Base-by-base conservation (phyloP, 306 rosid species). In the Lathyrus aphaca region DNA sequence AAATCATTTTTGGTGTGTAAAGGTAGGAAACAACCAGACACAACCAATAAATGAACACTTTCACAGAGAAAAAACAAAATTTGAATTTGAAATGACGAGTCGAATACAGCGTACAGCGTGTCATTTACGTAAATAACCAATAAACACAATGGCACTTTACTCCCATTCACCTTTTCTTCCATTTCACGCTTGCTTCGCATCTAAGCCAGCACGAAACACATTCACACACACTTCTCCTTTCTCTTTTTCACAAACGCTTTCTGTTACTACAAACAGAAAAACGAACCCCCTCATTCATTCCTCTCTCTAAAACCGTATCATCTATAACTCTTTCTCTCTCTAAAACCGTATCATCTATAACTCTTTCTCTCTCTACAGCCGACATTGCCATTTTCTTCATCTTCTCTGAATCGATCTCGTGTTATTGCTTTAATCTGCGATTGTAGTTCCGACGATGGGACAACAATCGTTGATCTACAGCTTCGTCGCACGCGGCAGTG, bases 381-480 rank as follows among this genome's bases (percentile, higher is more conserved):
- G 8, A 29, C 51, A 25, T n/a, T 13, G 43, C 18, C 55, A 25
- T 43, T 40, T 50, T 12, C 77, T 15, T 38, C 63, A 16, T 40
- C 21, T 44, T 66, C 50, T 55, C 71, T 13, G 37, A 46, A 19
- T 42, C 48, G 38, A 38, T 78, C 73, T 59, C 40, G 0, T 30
- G 29, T 69, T 7, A 55, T 48, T 49, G 53, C 40, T 14, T 48
- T 48, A 64, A 72, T 57, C 74, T 16, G 13, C 83, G 66, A 18
- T 72, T 75, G 62, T 71, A 82, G 74, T 75, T 76, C 82, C 79
- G 73, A 82, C 89, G 71, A 90, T 91, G 97, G 97, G 94, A 69
- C 96, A 91, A 74, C 89, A 89, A 67, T 87, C 96, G 78, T 83
- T 91, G 91, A 91, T 91, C 97, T 91, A 91, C 85, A 91, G 90